Evolutionary conservation across 1,139 yeast species (phyloP).

Genomic region (Nakaseomyces kungkrabaensis): DNA sequence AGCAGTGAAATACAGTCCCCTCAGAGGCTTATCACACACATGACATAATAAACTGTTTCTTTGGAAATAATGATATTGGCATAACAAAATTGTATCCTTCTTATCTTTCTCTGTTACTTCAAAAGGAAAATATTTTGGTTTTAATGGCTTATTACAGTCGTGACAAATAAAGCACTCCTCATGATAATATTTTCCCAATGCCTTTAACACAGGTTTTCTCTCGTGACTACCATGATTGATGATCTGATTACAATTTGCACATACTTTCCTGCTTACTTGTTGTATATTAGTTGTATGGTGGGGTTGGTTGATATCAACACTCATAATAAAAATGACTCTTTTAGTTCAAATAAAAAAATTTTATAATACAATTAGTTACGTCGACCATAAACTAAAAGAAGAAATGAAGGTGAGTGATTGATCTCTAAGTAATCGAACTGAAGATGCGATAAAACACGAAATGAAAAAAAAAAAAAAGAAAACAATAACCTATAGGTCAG

Average conservation of each 20-base stretch:
- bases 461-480: too few relatives aligned
- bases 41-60: constrained; percentile 74
- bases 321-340: neutral
- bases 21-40: constrained; percentile 72
- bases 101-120: constrained; percentile 32
- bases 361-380: too few relatives aligned
- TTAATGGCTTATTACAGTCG: constrained; percentile 71
- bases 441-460: too few relatives aligned
- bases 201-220: constrained; percentile 46
- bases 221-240: constrained; percentile 59
- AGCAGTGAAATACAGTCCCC: constrained; percentile 93
- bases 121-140: constrained; percentile 38
- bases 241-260: constrained; percentile 55
- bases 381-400: too few relatives aligned
- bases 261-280: constrained; percentile 28
- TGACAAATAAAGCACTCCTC: constrained; percentile 79
- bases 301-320: neutral
- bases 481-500: too few relatives aligned
- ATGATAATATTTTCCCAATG: constrained; percentile 70
- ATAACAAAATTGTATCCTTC: constrained; percentile 55
- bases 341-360: too few relatives aligned
- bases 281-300: neutral
- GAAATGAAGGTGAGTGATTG: too few relatives aligned
- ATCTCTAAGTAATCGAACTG: too few relatives aligned
- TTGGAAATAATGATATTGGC: constrained; percentile 88